Evolutionary conservation across 805 yeast species (phyloP).

Genomic region (Teunomyces aglyptinius): DNA sequence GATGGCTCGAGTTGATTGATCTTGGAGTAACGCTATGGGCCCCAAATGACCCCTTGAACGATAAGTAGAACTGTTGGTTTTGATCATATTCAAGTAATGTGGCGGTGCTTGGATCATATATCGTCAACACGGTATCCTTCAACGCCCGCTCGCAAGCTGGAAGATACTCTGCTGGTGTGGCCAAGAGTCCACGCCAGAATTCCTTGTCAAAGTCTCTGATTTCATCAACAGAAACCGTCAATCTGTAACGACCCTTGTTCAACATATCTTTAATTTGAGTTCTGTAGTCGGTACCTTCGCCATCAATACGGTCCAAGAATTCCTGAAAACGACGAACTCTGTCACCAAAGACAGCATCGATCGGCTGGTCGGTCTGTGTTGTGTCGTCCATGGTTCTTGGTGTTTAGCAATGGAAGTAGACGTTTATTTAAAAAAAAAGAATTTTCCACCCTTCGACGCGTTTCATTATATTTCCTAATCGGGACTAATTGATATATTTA

Average conservation of each 20-base stretch:
- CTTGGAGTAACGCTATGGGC: constrained; percentile 84
- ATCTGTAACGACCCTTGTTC: constrained; percentile 59
- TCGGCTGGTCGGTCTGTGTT: constrained; percentile 28
- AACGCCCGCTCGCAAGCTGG: constrained; percentile 90
- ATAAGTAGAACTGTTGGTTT: constrained; percentile 66
- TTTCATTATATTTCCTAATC: constrained; percentile 24
- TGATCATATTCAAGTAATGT: constrained; percentile 51
- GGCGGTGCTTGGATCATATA: constrained; percentile 61
- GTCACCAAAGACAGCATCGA: constrained; percentile 63
- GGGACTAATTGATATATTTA: constrained; percentile 16
- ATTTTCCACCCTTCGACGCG: constrained; percentile 17
- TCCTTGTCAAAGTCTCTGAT: constrained; percentile 77
- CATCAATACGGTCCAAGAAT: constrained; percentile 59
- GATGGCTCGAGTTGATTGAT: constrained; percentile 69
- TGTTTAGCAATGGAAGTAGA: neutral
- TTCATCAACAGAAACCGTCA: constrained; percentile 80
- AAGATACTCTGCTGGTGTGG: constrained; percentile 75
- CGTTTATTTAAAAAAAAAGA: neutral
- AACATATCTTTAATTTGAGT: constrained; percentile 74
- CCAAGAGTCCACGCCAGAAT: constrained; percentile 73
- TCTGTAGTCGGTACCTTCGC: constrained; percentile 60
- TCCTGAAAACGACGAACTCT: constrained; percentile 87
- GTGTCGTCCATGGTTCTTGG: constrained; percentile 20
- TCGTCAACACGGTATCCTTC: constrained; percentile 70
- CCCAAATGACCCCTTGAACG: constrained; percentile 91